Conservation (phyloP, 2,329 filamentous ascomycete species). For the Aspergillus sp. region DNA sequence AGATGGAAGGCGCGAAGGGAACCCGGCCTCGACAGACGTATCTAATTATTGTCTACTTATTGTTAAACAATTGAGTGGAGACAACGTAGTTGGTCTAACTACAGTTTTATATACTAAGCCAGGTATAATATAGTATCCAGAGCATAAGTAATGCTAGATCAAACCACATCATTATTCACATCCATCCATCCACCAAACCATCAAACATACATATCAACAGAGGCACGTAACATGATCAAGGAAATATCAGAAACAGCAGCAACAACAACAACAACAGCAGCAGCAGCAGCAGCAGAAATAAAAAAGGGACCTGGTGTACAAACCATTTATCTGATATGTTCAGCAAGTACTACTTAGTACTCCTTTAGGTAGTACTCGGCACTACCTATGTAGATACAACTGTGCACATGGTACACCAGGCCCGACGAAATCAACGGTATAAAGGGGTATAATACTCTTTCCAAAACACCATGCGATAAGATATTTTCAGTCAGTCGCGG, state of each 20-base stretch:
- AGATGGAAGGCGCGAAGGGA: no score
- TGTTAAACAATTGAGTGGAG: neutral
- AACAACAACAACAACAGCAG: no score
- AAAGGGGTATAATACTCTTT: conserved; percentile 26
- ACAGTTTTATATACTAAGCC: neutral
- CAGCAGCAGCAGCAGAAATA: neutral
- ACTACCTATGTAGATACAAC: no score
- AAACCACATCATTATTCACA: neutral
- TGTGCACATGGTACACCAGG: conserved; percentile 3
- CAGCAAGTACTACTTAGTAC: no score
- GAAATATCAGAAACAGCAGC: neutral
- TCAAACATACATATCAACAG: neutral
- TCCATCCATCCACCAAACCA: no score
- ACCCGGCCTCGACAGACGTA: no score
- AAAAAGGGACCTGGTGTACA: neutral
- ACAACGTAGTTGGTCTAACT: neutral
- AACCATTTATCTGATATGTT: neutral
- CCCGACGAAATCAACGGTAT: conserved; percentile 18
- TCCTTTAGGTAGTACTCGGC: no score
- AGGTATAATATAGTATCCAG: neutral
- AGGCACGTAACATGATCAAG: neutral
- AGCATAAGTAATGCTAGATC: neutral
- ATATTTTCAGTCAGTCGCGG: neutral
- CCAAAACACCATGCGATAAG: conserved; percentile 11
- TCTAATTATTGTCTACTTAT: no score